These are phyloP conservation scores for Talaromyces nanjingensis DNA, from an alignment of 495 filamentous ascomycete genomes.

Conservation along the genomic window DNA sequence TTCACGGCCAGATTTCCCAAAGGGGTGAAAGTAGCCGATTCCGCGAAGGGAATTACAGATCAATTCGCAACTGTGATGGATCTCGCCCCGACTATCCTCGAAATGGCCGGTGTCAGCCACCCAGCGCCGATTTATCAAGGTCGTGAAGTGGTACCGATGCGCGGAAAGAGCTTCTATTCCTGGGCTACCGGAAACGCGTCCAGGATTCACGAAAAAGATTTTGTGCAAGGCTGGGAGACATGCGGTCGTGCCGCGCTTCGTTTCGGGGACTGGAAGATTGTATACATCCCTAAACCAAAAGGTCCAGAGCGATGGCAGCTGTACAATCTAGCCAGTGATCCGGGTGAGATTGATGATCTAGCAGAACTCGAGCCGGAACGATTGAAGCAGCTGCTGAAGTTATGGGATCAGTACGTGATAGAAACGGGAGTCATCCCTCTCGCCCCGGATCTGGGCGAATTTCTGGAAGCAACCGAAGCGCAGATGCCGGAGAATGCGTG, in stretches of 20 bases:
- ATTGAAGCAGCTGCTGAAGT: slow-evolving; percentile 25
- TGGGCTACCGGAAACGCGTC: slow-evolving; percentile 6
- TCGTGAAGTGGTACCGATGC: slow-evolving; percentile 12
- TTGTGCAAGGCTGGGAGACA: slow-evolving; percentile 28
- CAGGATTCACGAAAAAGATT: slow-evolving; percentile 9
- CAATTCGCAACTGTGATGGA: slow-evolving; percentile 18
- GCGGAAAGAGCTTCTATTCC: slow-evolving; percentile 13
- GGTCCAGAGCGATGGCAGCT: slow-evolving; percentile 20
- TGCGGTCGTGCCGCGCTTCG: slow-evolving; percentile 30
- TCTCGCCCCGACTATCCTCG: slow-evolving; percentile 12
- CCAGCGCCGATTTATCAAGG: slow-evolving; percentile 9
- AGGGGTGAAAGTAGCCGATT: slow-evolving; percentile 3
- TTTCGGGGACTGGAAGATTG: slow-evolving; percentile 35
- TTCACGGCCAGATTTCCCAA: slow-evolving; percentile 28
- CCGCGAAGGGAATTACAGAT: slow-evolving; percentile 9
- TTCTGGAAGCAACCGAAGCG: slow-evolving; percentile 52
- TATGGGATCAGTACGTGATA: slow-evolving; percentile 31
- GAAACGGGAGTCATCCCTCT: slow-evolving; percentile 4
- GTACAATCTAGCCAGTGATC: slow-evolving; percentile 31
- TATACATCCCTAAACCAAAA: slow-evolving; percentile 7
- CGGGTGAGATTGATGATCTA: slow-evolving; percentile 33
- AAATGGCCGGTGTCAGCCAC: slow-evolving; percentile 8
- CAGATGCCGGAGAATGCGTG: slow-evolving; percentile 63
- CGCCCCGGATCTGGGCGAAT: slow-evolving; percentile 7
- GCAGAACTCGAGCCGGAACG: slow-evolving; percentile 19